Base-by-base conservation (phyloP, 202 grass and related monocot species). In the Dendrocalamus latiflorus region DNA sequence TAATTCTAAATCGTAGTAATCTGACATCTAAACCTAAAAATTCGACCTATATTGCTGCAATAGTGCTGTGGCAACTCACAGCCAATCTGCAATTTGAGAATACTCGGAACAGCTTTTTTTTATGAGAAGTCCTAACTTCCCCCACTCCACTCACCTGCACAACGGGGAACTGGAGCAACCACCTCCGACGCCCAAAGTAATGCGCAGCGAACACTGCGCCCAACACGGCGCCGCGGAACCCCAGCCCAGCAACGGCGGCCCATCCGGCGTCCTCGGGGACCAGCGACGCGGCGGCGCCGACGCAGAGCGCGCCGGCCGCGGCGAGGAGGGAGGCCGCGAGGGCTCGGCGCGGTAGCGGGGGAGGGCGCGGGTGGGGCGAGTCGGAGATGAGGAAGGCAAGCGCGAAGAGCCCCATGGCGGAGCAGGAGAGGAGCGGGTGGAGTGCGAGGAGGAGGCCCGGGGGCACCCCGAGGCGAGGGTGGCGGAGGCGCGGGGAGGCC, bases 371-470 rank as follows among this genome's bases (percentile, higher is more conserved):
- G 72, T 72, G 90, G 69, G 89, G 76, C 25, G 82, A 83, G 59
- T 47, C 47, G 64, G 80, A 75, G 75, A 86, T 69, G 65, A 80
- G 86, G 86, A 87, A 77, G 49, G 75, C 85, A 33, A 90, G 91
- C 72, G 92, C 86, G 88, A 72, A 58, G 81, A 90, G 78, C 43
- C 70, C 82, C 83, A 77, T 86, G 84, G 68, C 74, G 78, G 74
- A 83, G 79, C 39, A 88, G 76, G 84, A 85, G 76, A 94, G 87
- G 75, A 93, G 16, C 65, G 87, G 78, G 70, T 93, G 84, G 56
- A 93, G 87, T 37, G 78, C 78, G 76, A 92, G 64, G 75, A 94
- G 84, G 63, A 90, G 83, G 68, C 88, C 71, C 18, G 69, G 68
- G 65, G 87, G 77, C 18, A 82, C 51, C 33, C 88, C 69, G 80